Conservation (phyloP, 371 early-diverging fungal species). For the Catenaria anguillulae region DNA sequence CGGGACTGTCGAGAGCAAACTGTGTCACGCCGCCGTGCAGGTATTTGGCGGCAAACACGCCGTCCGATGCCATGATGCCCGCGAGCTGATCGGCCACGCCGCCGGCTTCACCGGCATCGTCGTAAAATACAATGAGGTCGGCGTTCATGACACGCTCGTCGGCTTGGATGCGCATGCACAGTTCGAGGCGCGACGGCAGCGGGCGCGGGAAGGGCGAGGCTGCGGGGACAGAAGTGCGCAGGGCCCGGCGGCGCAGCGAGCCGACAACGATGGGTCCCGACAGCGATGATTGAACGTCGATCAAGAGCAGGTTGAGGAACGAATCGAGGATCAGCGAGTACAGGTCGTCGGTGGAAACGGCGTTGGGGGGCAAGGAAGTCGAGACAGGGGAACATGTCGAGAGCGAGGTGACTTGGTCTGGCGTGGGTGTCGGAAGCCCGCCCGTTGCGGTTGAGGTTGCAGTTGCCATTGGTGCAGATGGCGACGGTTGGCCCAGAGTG, state of each 20-base stretch:
- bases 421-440: too few relatives aligned
- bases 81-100: constrained; percentile 1
- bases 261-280: constrained; percentile 1
- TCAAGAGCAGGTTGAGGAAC: constrained; percentile 3
- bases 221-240: too few relatives aligned
- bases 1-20: not conserved
- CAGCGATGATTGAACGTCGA: not conserved
- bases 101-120: not conserved
- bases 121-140: constrained; percentile 5
- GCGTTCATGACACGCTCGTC: constrained; percentile 4
- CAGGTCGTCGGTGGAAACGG: not conserved
- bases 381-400: too few relatives aligned
- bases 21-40: not conserved
- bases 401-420: too few relatives aligned
- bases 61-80: not conserved
- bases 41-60: constrained; percentile 1
- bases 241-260: not conserved
- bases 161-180: not conserved
- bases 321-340: not conserved
- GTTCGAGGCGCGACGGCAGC: not conserved
- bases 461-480: too few relatives aligned
- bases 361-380: too few relatives aligned
- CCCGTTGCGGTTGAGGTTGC: too few relatives aligned
- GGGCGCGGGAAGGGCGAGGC: too few relatives aligned
- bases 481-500: too few relatives aligned